Evolutionary conservation across 768 basidiomycete species (phyloP).

Genomic region (Macrolepiota albuminosa): DNA sequence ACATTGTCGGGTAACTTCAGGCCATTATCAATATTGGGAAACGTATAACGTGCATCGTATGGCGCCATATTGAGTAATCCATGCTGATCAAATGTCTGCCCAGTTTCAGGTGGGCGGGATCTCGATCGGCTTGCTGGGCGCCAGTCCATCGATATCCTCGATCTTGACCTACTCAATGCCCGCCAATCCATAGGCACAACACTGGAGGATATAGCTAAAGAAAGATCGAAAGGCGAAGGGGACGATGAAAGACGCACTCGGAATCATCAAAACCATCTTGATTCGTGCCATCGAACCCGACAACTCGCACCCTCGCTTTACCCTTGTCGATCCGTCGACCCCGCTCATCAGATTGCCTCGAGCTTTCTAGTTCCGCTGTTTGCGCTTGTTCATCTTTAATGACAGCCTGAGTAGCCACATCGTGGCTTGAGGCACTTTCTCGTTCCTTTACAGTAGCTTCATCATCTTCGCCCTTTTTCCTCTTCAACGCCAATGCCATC

Average conservation of each 20-base stretch:
- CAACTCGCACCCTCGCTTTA: constrained; percentile 69
- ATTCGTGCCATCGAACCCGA: constrained; percentile 76
- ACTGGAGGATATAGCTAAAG: constrained; percentile 26
- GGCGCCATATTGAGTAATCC: constrained; percentile 23
- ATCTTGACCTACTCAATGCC: constrained; percentile 85
- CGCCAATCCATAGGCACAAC: constrained; percentile 88
- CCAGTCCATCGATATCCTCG: constrained; percentile 92
- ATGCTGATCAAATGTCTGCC: constrained; percentile 45
- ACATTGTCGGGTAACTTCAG: constrained; percentile 24
- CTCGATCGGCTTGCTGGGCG: constrained; percentile 72
- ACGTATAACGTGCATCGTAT: constrained; percentile 42
- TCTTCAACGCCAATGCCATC: constrained; percentile 95
- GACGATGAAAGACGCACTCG: constrained; percentile 50
- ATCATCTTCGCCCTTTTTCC: constrained; percentile 75
- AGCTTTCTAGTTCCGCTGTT: constrained; percentile 17
- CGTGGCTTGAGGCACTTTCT: constrained; percentile 7
- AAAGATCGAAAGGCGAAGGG: not conserved
- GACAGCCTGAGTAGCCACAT: constrained; percentile 11
- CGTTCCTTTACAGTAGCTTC: constrained; percentile 19
- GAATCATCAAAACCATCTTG: constrained; percentile 69
- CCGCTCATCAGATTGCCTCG: constrained; percentile 41
- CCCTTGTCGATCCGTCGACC: constrained; percentile 79
- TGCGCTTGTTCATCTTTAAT: constrained; percentile 18
- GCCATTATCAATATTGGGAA: constrained; percentile 27
- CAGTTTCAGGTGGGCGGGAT: constrained; percentile 63